These are phyloP conservation scores for Populus tomentosa DNA, from an alignment of 441 rosid genomes.

Conservation along the genomic window DNA sequence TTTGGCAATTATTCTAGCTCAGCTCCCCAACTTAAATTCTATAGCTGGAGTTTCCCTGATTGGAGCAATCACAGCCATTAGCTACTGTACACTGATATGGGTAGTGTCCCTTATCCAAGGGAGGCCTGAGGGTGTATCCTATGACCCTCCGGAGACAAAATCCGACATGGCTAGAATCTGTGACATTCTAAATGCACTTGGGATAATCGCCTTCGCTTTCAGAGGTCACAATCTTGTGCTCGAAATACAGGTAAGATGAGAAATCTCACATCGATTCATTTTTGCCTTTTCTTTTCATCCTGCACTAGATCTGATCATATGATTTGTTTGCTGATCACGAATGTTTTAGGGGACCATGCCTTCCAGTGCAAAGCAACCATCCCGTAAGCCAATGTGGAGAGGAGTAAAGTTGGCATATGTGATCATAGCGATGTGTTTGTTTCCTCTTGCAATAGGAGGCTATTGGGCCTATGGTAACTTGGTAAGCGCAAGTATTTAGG, in stretches of 20 bases:
- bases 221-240: slow-evolving; percentile 64
- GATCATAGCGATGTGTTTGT: slow-evolving; percentile 43
- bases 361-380: slow-evolving; percentile 41
- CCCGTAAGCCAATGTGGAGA: slow-evolving; percentile 54
- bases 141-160: slow-evolving; percentile 20
- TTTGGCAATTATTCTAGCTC: slow-evolving; percentile 38
- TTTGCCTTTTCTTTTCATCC: neutral
- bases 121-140: slow-evolving; percentile 24
- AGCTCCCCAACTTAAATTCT: slow-evolving; percentile 62
- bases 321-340: neutral
- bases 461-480: slow-evolving; percentile 48
- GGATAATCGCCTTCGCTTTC: slow-evolving; percentile 52
- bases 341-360: slow-evolving; percentile 59
- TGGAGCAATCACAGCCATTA: slow-evolving; percentile 52
- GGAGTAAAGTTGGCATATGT: slow-evolving; percentile 52
- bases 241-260: slow-evolving; percentile 45
- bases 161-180: slow-evolving; percentile 18
- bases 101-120: slow-evolving; percentile 27
- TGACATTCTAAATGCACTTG: slow-evolving; percentile 38
- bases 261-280: neutral
- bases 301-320: neutral
- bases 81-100: slow-evolving; percentile 51
- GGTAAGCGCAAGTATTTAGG: slow-evolving; percentile 27
- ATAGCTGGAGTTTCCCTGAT: slow-evolving; percentile 56
- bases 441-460: slow-evolving; percentile 55